Percentiles rank a stretch among this genome's conserved stretches.
phyloP scores from a whole-genome alignment of 2,329 filamentous ascomycete species.

The Colletotrichum eleusines region DNA sequence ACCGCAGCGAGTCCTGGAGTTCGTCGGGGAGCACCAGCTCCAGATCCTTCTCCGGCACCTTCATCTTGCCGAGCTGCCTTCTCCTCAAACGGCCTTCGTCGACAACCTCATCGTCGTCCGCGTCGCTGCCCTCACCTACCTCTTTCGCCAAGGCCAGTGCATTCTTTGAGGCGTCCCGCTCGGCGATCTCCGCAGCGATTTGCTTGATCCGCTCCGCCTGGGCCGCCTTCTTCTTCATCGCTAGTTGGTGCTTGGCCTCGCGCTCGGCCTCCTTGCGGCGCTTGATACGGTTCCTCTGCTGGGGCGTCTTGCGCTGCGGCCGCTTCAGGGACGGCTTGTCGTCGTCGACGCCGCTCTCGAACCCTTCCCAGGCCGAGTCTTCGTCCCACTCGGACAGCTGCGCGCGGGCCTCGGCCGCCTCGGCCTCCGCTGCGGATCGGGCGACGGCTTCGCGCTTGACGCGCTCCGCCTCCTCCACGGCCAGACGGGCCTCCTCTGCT shows the following conservation, averaged over 20 bases:
- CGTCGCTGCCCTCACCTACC: conserved; percentile 50
- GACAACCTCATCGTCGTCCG: conserved; percentile 66
- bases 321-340: conserved; percentile 67
- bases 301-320: conserved; percentile 85
- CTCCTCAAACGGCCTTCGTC: conserved; percentile 76
- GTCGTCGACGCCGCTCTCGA: conserved; percentile 85
- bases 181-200: conserved; percentile 72
- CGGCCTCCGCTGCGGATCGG: conserved; percentile 78
- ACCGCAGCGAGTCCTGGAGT: conserved; percentile 81
- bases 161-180: conserved; percentile 62
- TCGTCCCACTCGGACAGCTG: conserved; percentile 81
- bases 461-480: conserved; percentile 74
- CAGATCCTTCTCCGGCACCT: conserved; percentile 82
- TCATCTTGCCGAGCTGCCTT: conserved; percentile 78
- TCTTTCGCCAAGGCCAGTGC: conserved; percentile 55
- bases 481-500: conserved; percentile 80
- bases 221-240: conserved; percentile 78
- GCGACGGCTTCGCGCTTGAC: conserved; percentile 76
- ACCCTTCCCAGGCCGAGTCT: conserved; percentile 91
- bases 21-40: conserved; percentile 87
- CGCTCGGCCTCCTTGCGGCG: conserved; percentile 89
- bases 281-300: conserved; percentile 89
- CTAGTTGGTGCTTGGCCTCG: conserved; percentile 78
- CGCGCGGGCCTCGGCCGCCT: conserved; percentile 76
- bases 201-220: conserved; percentile 80